These are phyloP conservation scores for Talaromyces liani DNA, from an alignment of 495 filamentous ascomycete species.

Conservation along the genomic window DNA sequence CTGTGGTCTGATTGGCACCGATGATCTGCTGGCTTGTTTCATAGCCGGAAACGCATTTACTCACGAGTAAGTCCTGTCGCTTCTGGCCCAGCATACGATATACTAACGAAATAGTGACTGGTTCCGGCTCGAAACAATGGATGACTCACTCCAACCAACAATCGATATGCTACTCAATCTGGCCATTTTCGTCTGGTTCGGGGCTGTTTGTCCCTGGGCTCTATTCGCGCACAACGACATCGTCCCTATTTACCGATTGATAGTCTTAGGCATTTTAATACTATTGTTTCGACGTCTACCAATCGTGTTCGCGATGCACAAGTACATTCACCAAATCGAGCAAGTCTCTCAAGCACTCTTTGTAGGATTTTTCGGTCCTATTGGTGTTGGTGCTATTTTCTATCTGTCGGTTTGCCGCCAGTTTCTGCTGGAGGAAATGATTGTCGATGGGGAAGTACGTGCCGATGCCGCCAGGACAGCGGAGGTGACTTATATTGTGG, in stretches of 20 bases:
- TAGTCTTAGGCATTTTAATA: constrained; percentile 74
- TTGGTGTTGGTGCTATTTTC: constrained; percentile 89
- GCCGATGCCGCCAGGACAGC: constrained; percentile 56
- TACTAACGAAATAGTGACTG: constrained; percentile 52
- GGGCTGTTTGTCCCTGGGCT: constrained; percentile 78
- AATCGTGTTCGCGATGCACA: constrained; percentile 64
- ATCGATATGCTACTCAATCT: constrained; percentile 86
- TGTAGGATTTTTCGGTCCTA: constrained; percentile 89
- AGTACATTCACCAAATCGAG: constrained; percentile 73
- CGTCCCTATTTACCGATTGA: constrained; percentile 68
- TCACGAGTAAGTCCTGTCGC: constrained; percentile 51
- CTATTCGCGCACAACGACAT: constrained; percentile 59
- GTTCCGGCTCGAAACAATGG: constrained; percentile 82
- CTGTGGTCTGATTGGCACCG: constrained; percentile 82
- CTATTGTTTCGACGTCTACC: constrained; percentile 74
- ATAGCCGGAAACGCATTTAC: constrained; percentile 89
- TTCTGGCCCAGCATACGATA: neutral
- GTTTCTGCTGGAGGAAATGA: constrained; percentile 47
- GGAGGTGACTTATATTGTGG: constrained; percentile 60
- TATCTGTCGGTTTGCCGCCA: constrained; percentile 76
- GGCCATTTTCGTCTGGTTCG: constrained; percentile 86
- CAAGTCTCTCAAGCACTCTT: constrained; percentile 66
- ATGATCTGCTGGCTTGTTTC: constrained; percentile 90
- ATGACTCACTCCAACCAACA: constrained; percentile 85
- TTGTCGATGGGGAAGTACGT: constrained; percentile 51